These are phyloP conservation scores for Botrytis elliptica DNA, from an alignment of 2,329 filamentous ascomycete species.

Conservation along the genomic window DNA sequence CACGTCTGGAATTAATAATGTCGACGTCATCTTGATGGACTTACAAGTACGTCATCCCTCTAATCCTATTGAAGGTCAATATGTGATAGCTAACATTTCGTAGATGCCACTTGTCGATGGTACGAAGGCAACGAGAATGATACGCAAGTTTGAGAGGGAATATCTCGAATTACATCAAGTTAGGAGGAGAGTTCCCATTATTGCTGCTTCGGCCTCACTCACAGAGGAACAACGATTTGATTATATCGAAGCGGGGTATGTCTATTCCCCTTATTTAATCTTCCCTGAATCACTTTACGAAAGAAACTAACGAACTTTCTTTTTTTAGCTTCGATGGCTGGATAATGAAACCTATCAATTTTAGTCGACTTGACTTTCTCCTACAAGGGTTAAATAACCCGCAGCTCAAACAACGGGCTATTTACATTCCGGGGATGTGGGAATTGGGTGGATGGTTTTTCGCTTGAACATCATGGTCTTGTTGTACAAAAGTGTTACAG, in stretches of 20 bases:
- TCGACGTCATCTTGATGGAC: constrained; percentile 86
- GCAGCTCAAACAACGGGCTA: constrained; percentile 54
- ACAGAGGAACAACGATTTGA: constrained; percentile 64
- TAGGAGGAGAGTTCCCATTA: constrained; percentile 66
- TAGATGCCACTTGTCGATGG: constrained; percentile 94
- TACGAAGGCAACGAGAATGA: constrained; percentile 77
- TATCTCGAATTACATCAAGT: constrained; percentile 28
- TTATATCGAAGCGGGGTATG: constrained; percentile 59
- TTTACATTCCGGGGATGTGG: constrained; percentile 74
- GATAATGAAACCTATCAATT: constrained; percentile 87
- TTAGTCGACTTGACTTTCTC: constrained; percentile 68
- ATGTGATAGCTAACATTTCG: not conserved
- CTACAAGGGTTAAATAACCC: constrained; percentile 67
- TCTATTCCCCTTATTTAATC: not conserved
- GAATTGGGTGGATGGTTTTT: constrained; percentile 81
- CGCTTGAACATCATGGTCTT: constrained; percentile 19
- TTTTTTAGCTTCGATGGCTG: constrained; percentile 75
- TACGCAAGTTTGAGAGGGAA: constrained; percentile 66
- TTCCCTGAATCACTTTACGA: not conserved
- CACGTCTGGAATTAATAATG: constrained; percentile 59
- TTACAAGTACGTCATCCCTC: constrained; percentile 66
- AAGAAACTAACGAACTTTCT: constrained; percentile 33
- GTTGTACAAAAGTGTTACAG: not conserved
- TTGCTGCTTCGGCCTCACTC: constrained; percentile 83
- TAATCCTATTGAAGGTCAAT: too few species aligned